Base-by-base conservation (phyloP, 176 grass and related monocot genomes). In the Pharus latifolius region DNA sequence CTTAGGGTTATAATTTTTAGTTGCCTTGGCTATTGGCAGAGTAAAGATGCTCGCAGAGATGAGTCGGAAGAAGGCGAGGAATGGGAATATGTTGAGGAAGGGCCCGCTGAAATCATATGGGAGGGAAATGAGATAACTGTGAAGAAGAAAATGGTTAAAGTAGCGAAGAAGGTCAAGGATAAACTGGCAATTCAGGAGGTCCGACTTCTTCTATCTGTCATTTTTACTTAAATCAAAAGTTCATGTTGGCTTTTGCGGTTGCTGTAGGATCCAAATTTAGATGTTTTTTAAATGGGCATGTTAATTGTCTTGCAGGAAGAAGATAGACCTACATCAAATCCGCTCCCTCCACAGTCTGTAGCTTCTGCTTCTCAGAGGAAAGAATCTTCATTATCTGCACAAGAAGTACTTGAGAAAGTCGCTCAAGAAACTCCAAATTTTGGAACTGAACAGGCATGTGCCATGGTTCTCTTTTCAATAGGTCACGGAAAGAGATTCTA, bases 401-500 rank as follows among this genome's bases (percentile, higher is more conserved):
- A 83, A 63, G 84, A 94, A 78, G 69, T 73, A 64, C 90, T 94
- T 40, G 87, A 99, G 26, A 94, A 88, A 91, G 88, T 94, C 83
- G 81, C 95, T 63, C 95, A 94, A 73, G 77, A 99, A 70, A 92
- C 76, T 78, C 95, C 95, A 49, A 99, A 99, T 82, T 99, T 99
- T 52, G 95, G 95, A 84, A 99, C 95, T 45, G 95, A 99, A 76
- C 95, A 91, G 84, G 95, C 77, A 64, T 65, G 73, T 15, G 43
- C 46, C 37, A 41, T 74, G 18, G 37, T 76, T 72, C 30, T 63
- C 35, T 32, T 65, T 69, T 46, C 47, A 10, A 26, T 40, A 64
- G 56, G 1, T 12, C 41, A 70, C n/a, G 40, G 41, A 70, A 63
- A 33, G 12, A 35, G 75, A 3, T 18, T 67, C 0, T 20, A 25